These are phyloP conservation scores for Neurospora tetrasperma DNA, from an alignment of 495 filamentous ascomycete genomes.

Conservation along the genomic window DNA sequence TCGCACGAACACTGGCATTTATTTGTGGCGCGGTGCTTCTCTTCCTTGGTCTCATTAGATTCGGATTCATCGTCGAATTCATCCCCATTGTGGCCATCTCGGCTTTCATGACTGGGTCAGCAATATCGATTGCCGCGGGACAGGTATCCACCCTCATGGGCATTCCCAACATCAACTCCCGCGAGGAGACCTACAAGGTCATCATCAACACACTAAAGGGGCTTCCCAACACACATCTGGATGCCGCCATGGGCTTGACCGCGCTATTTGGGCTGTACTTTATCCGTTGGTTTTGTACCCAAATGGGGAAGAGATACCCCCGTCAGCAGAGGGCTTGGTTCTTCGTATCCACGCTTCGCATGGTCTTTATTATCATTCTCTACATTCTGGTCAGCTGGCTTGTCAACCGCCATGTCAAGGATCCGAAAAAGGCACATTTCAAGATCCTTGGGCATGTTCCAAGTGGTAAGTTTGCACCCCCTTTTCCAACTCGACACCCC, in stretches of 20 bases:
- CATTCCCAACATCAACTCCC: constrained; percentile 36
- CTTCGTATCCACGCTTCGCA: constrained; percentile 35
- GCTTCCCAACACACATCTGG: constrained; percentile 34
- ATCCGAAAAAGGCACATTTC: constrained; percentile 25
- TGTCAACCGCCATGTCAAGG: constrained; percentile 21
- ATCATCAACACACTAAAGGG: constrained; percentile 44
- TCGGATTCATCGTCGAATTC: constrained; percentile 44
- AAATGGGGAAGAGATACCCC: constrained; percentile 32
- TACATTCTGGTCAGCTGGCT: constrained; percentile 34
- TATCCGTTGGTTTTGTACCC: constrained; percentile 34
- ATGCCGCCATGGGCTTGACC: constrained; percentile 43
- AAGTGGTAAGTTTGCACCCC: constrained; percentile 23
- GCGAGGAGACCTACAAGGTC: constrained; percentile 38
- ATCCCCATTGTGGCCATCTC: constrained; percentile 42
- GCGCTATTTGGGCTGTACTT: constrained; percentile 41
- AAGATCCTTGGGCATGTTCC: constrained; percentile 34
- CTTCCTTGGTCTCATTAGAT: constrained; percentile 36
- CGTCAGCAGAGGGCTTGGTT: constrained; percentile 29
- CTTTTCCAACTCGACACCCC: neutral
- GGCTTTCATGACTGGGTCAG: constrained; percentile 46
- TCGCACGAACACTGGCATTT: constrained; percentile 36
- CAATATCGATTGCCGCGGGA: constrained; percentile 41
- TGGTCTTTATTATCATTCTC: constrained; percentile 34
- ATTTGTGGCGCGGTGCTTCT: constrained; percentile 37
- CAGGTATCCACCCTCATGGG: constrained; percentile 41